Percentiles rank a stretch among this genome's conserved stretches.
Evolutionary conservation across 225 moss, liverwort and hornwort species (phyloP).

Genomic region (Sphagnum tenellum): DNA sequence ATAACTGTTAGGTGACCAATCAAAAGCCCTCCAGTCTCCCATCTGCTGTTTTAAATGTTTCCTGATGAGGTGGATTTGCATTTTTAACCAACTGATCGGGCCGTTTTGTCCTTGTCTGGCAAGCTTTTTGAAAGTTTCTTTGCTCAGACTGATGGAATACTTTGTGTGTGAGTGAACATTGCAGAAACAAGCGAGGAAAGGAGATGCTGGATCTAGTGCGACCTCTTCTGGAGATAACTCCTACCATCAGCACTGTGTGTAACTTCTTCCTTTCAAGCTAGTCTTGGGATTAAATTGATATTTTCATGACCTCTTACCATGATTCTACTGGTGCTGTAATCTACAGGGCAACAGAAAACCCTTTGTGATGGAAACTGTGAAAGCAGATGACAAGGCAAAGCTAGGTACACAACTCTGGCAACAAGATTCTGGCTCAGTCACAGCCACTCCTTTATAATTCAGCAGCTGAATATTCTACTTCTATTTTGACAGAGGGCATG

Average conservation of each 20-base stretch:
- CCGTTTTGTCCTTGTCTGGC: no score
- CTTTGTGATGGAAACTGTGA: slow-evolving; percentile 98
- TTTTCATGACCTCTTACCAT: slow-evolving; percentile 3
- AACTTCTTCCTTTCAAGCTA: slow-evolving; percentile 4
- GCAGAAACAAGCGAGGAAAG: slow-evolving; percentile 88
- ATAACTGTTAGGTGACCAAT: slow-evolving; percentile 67
- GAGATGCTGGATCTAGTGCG: slow-evolving; percentile 91
- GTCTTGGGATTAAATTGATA: slow-evolving; percentile 1
- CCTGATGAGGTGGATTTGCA: no score
- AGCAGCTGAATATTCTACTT: no score
- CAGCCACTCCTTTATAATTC: not conserved
- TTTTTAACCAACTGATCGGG: no score
- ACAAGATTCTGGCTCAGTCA: not conserved
- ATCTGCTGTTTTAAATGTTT: slow-evolving; percentile 2
- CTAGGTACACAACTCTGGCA: slow-evolving; percentile 31
- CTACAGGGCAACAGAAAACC: slow-evolving; percentile 73
- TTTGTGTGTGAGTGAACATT: not conserved
- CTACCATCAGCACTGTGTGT: slow-evolving; percentile 77
- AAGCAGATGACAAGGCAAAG: slow-evolving; percentile 90
- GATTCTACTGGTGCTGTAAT: not conserved
- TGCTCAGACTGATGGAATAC: not conserved
- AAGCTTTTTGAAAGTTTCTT: not conserved
- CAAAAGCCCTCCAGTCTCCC: slow-evolving; percentile 2
- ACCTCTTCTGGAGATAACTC: slow-evolving; percentile 64
- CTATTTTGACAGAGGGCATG: no score